Conservation (phyloP, 441 rosid genomes). For the Populus trichocarpa region DNA sequence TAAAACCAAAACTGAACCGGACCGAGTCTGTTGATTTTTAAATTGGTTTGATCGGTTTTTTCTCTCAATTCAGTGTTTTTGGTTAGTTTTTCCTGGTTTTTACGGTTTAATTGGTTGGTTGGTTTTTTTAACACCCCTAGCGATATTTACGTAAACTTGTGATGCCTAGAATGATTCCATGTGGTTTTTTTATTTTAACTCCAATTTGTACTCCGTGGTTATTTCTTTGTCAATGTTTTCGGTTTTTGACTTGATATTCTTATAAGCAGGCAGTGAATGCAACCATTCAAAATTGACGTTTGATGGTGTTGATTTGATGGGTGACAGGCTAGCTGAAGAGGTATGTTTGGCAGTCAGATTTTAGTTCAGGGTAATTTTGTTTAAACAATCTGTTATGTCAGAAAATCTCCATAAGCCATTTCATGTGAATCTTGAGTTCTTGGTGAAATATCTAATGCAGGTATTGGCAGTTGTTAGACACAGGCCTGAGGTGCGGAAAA, state of each 20-base stretch:
- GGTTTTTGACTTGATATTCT: constrained; percentile 17
- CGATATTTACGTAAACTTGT: background rate
- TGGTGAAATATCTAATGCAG: constrained; percentile 35
- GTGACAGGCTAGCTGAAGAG: constrained; percentile 90
- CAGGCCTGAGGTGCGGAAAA: constrained; percentile 60
- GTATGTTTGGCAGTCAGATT: constrained; percentile 31
- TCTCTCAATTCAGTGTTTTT: too few species aligned
- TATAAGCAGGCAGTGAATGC: constrained; percentile 73
- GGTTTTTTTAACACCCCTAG: too few species aligned
- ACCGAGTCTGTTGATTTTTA: too few species aligned
- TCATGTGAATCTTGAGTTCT: constrained; percentile 8
- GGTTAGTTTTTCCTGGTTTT: too few species aligned
- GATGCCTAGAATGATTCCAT: background rate
- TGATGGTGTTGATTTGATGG: constrained; percentile 94
- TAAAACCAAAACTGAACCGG: too few species aligned
- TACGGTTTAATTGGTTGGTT: too few species aligned
- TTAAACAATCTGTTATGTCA: background rate
- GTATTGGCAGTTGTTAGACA: constrained; percentile 59
- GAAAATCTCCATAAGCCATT: background rate
- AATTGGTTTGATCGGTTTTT: too few species aligned
- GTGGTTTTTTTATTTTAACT: background rate
- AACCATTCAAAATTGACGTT: constrained; percentile 75
- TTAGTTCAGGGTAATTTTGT: background rate
- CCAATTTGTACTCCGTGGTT: background rate
- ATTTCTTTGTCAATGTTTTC: background rate